Evolutionary conservation across 148 eudicot genomes (phyloP).

Genomic region (Rhododendron mucronatum): DNA sequence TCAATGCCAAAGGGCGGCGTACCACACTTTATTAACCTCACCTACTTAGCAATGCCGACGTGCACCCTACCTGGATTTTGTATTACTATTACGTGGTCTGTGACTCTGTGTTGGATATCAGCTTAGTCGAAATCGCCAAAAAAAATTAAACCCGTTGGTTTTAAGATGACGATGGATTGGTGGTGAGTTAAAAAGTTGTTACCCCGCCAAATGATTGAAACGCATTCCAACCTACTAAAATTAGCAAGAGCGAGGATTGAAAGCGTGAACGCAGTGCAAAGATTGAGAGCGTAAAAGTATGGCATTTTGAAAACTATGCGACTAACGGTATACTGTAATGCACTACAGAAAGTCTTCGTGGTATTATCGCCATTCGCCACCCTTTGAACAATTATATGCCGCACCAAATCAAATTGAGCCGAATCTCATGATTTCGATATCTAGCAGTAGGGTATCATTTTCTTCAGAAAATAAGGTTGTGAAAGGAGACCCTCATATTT

Average conservation of each 20-base stretch:
- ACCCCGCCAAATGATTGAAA: neutral
- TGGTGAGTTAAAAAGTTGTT: neutral
- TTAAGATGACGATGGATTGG: neutral
- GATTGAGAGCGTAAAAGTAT: neutral
- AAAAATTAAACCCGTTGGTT: neutral
- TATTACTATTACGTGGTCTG: neutral
- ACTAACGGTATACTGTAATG: no score
- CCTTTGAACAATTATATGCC: no score
- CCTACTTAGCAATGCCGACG: neutral
- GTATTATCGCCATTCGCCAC: no score
- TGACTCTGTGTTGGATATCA: no score
- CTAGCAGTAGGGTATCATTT: neutral
- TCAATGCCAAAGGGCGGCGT: no score
- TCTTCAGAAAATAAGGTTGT: neutral
- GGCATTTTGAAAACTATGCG: neutral
- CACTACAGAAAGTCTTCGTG: no score
- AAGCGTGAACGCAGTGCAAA: neutral
- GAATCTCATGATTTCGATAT: neutral
- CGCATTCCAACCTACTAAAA: neutral
- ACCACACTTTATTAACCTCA: neutral
- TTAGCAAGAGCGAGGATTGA: neutral
- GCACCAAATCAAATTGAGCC: no score
- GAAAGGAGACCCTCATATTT: neutral
- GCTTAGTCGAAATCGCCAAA: neutral
- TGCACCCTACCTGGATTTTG: neutral